Conservation (phyloP, 2,329 filamentous ascomycete genomes). For the Fusarium pseudoanthophilum region DNA sequence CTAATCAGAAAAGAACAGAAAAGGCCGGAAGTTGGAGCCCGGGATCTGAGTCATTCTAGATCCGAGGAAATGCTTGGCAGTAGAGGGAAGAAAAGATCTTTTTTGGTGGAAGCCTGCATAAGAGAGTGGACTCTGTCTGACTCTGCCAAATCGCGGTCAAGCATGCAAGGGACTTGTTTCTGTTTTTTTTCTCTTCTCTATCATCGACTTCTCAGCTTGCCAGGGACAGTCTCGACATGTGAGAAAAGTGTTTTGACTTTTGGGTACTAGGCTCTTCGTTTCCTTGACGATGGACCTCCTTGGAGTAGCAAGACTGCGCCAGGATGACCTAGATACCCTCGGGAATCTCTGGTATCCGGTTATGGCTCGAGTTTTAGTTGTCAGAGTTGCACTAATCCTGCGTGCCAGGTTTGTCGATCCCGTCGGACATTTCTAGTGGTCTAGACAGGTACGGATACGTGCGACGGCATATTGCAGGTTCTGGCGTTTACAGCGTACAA, state of each 20-base stretch:
- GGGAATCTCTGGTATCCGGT: conserved; percentile 7
- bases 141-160: conserved; percentile 26
- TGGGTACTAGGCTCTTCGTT: conserved; percentile 19
- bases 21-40: background rate
- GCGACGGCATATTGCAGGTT: background rate
- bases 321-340: background rate
- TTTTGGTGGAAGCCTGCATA: conserved; percentile 3
- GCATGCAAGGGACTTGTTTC: conserved; percentile 16
- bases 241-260: conserved; percentile 8
- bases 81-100: conserved; percentile 5
- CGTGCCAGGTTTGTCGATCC: conserved; percentile 9
- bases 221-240: conserved; percentile 13
- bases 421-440: conserved; percentile 31
- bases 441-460: background rate
- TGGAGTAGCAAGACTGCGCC: background rate
- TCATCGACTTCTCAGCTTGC: background rate
- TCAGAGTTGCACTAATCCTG: conserved; percentile 32
- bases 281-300: background rate
- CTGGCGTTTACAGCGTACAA: conserved; percentile 5
- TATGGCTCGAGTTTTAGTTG: conserved; percentile 12
- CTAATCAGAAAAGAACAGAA: background rate
- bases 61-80: conserved; percentile 13
- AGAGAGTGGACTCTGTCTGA: background rate
- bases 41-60: conserved; percentile 30
- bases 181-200: background rate